Conservation (phyloP, 148 eudicot genomes). For the Arbutus unedo region DNA sequence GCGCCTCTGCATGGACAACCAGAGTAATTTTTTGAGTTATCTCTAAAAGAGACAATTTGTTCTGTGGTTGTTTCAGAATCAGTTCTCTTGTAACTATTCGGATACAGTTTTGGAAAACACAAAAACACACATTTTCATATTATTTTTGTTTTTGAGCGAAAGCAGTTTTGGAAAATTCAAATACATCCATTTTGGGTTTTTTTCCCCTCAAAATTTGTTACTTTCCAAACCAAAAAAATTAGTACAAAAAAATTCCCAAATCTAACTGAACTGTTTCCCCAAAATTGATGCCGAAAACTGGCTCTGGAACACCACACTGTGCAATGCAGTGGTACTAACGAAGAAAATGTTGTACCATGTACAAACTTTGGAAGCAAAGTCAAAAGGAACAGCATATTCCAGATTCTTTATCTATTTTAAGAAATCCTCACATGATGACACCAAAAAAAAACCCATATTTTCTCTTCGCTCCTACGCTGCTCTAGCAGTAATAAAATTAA, state of each 20-base stretch:
- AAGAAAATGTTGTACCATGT: not conserved
- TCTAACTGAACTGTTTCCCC: not conserved
- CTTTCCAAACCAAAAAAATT: not conserved
- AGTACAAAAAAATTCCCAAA: not conserved
- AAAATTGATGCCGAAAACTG: not conserved
- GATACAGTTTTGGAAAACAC: not conserved
- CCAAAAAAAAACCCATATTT: not conserved
- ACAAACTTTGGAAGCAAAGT: not conserved
- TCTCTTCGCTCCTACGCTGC: not conserved
- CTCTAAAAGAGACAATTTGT: not conserved
- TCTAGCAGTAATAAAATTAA: too few species aligned
- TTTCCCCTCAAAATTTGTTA: not conserved
- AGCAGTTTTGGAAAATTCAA: not conserved
- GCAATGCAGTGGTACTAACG: not conserved
- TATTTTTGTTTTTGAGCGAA: not conserved
- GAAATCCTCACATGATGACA: not conserved
- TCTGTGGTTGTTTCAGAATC: not conserved
- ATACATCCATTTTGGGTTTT: not conserved
- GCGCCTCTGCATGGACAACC: conserved; percentile 45
- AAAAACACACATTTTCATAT: not conserved
- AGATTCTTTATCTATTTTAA: not conserved
- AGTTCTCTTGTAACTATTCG: not conserved
- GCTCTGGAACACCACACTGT: not conserved
- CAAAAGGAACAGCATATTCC: not conserved
- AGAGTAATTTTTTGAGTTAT: not conserved